Base-by-base conservation (phyloP, 768 basidiomycete species). In the Polyporus arcularius region DNA sequence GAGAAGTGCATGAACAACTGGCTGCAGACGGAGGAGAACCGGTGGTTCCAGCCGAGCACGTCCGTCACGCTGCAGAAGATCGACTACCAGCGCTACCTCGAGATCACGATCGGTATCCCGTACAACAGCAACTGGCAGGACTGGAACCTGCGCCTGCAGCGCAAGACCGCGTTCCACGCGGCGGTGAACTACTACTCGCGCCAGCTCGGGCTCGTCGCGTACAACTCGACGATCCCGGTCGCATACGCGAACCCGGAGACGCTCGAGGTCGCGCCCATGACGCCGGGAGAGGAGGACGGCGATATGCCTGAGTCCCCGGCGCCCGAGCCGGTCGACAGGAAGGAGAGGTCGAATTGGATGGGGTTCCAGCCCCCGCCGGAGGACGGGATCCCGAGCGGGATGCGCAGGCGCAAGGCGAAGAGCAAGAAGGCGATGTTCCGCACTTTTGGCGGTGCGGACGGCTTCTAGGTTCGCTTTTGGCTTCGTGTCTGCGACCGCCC, bases 101-200 rank as follows among this genome's bases (percentile, higher is more conserved):
- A 87, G 63, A 67, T 90, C 57, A 88, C 88, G 1, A 86, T 93
- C 50, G 80, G 81, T 63, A 87, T 91, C 56, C 74, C 73, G 55
- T 80, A 83, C 64, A 83, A 83, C 53, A 72, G 75, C 53, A 63
- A 63, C 57, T 63, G 62, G 62, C 62, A 63, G 66, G 84, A 86
- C 71, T 92, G 89, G 89, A 82, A 83, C 28, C 73, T 87, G 30
- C 82, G 80, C 18, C 77, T 76, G 62, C 73, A 80, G 11, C 83
- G 89, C 49, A 85, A 82, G 69, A 92, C 90, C 0, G 87, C 90
- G 3, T 93, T 93, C 77, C 84, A 90, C 68, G 88, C 88, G 9
- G 90, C 91, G 1, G 86, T 85, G 21, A 84, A 90, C 65, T 81
- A 86, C 66, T 92, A 87, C 71, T 88, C 83, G 67, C 82, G 79